Conservation (phyloP, 1,284 basidiomycete species). For the Ceratobasidium sp. region DNA sequence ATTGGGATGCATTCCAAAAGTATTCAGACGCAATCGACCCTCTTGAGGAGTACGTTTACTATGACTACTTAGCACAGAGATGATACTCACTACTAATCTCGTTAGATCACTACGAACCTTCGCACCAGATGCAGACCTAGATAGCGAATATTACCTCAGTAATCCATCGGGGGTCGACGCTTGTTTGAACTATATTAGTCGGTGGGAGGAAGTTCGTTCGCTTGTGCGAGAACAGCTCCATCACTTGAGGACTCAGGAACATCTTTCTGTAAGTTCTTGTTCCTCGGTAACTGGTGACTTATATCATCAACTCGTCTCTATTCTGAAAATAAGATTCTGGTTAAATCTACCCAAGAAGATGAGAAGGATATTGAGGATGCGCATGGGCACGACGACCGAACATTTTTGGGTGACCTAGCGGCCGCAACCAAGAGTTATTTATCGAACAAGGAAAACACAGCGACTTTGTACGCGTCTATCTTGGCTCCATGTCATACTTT, state of each 20-base stretch:
- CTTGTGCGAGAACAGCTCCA: neutral
- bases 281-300: too few species aligned
- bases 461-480: neutral
- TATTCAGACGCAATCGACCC: constrained; percentile 32
- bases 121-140: neutral
- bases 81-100: too few species aligned
- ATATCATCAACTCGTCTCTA: too few species aligned
- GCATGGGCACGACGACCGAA: constrained; percentile 19
- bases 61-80: too few species aligned
- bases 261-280: neutral
- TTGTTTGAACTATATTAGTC: neutral
- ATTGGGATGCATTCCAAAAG: neutral
- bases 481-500: neutral
- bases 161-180: neutral
- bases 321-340: neutral
- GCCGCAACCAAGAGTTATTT: neutral
- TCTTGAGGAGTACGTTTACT: constrained; percentile 28
- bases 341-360: neutral
- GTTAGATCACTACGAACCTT: neutral
- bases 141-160: neutral
- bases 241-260: neutral
- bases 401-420: neutral
- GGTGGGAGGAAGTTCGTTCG: neutral
- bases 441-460: neutral
- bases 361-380: constrained; percentile 1